These are phyloP conservation scores for Secale cereale DNA, from an alignment of 176 grass and related monocot genomes.

Conservation along the genomic window DNA sequence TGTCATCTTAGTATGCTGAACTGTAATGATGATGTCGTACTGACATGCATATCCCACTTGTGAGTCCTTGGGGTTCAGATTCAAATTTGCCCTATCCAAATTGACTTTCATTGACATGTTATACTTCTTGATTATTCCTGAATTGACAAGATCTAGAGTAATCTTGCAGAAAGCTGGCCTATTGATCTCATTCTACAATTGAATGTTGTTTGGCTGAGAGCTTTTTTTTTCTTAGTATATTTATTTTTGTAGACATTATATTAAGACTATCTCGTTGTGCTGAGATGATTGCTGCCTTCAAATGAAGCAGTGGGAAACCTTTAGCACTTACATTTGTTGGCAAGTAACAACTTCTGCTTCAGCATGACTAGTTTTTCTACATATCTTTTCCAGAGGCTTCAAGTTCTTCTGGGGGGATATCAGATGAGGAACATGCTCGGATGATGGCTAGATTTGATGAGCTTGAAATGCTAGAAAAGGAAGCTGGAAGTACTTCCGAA, in stretches of 20 bases:
- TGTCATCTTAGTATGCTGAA: neutral
- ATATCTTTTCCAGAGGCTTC: conserved; percentile 37
- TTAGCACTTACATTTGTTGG: neutral
- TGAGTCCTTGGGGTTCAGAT: neutral
- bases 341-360: conserved; percentile 16
- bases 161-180: conserved; percentile 1
- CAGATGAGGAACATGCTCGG: conserved; percentile 54
- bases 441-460: conserved; percentile 78
- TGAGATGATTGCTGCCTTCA: neutral
- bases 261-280: neutral
- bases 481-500: conserved; percentile 52
- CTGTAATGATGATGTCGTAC: neutral
- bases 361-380: conserved; percentile 9
- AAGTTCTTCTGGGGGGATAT: conserved; percentile 21
- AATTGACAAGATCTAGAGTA: neutral
- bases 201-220: neutral
- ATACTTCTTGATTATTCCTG: conserved; percentile 8
- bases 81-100: neutral
- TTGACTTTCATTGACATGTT: neutral
- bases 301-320: neutral
- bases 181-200: neutral
- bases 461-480: conserved; percentile 73
- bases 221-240: neutral
- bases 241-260: neutral
- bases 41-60: neutral